Percentiles rank a stretch among this genome's conserved stretches.
Conservation (phyloP, 2,329 filamentous ascomycete genomes). For the Beauveria varroae region DNA sequence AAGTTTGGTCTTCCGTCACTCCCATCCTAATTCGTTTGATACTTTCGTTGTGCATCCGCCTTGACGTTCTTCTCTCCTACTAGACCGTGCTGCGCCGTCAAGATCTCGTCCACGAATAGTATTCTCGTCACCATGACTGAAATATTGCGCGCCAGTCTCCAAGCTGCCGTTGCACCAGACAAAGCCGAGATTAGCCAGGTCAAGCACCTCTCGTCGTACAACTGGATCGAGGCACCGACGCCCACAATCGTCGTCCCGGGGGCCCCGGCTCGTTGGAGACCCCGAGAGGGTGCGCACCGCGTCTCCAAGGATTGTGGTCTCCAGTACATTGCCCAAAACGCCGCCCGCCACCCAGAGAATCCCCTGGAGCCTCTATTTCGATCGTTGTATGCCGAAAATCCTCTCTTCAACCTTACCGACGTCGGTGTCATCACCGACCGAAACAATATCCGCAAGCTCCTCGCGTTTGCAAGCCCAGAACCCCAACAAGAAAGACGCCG, state of each 20-base stretch:
- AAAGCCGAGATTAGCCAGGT: slow-evolving; percentile 28
- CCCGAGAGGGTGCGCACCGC: slow-evolving; percentile 18
- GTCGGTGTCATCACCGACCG: slow-evolving; percentile 38
- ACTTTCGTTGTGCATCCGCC: slow-evolving; percentile 17
- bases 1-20: background rate
- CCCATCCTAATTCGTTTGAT: slow-evolving; percentile 19
- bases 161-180: slow-evolving; percentile 12
- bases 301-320: slow-evolving; percentile 32
- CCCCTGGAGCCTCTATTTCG: slow-evolving; percentile 42
- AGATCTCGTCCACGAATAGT: no score
- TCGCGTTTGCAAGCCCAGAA: slow-evolving; percentile 32
- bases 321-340: slow-evolving; percentile 38
- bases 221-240: slow-evolving; percentile 34
- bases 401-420: slow-evolving; percentile 29
- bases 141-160: slow-evolving; percentile 18
- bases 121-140: slow-evolving; percentile 1
- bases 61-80: no score
- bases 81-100: no score
- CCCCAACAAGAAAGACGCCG: slow-evolving; percentile 17
- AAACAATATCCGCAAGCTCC: slow-evolving; percentile 41
- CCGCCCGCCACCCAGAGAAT: slow-evolving; percentile 32
- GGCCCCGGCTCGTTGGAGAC: slow-evolving; percentile 28
- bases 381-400: slow-evolving; percentile 29
- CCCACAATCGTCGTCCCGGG: slow-evolving; percentile 41
- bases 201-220: slow-evolving; percentile 39